A percentile compares a stretch with the other conserved stretches of the same genome.
These are phyloP conservation scores for Aeminium ludgeri DNA, from an alignment of 495 filamentous ascomycete species.

Conservation along the genomic window DNA sequence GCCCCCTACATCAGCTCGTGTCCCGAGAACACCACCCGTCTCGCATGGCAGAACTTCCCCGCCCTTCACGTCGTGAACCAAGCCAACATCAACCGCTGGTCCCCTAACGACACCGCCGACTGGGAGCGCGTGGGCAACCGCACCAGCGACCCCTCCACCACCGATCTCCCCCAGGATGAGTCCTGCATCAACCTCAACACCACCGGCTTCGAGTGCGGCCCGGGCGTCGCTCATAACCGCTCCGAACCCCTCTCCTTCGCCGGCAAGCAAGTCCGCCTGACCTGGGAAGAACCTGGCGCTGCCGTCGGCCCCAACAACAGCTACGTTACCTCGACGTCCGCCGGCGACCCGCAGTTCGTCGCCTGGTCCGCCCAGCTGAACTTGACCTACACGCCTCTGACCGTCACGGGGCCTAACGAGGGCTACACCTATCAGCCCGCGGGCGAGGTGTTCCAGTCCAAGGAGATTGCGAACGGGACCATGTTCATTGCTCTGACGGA, in stretches of 20 bases:
- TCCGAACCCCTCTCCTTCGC: constrained; percentile 54
- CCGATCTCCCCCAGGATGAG: constrained; percentile 24
- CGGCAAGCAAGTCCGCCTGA: constrained; percentile 51
- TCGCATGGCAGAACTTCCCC: constrained; percentile 85
- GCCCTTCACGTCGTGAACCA: constrained; percentile 58
- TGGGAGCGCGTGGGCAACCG: constrained; percentile 38
- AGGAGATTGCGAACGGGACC: constrained; percentile 61
- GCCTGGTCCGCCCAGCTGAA: constrained; percentile 75
- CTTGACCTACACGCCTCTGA: constrained; percentile 59
- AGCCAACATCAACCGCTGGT: constrained; percentile 48
- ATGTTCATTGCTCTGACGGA: constrained; percentile 70
- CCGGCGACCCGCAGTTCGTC: constrained; percentile 46
- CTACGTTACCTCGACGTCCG: constrained; percentile 50
- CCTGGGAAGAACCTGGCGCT: constrained; percentile 57
- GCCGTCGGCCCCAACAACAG: constrained; percentile 63
- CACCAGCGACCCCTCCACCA: constrained; percentile 31
- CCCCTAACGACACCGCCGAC: constrained; percentile 33
- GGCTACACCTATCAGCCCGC: constrained; percentile 57
- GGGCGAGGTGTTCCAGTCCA: constrained; percentile 38
- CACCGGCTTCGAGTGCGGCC: constrained; percentile 38
- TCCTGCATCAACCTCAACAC: constrained; percentile 36
- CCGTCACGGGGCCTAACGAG: constrained; percentile 32
- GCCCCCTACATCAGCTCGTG: constrained; percentile 74
- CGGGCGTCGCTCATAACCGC: constrained; percentile 50
- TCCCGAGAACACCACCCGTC: constrained; percentile 52